phyloP scores from a whole-genome alignment of 2,329 filamentous ascomycete species.

The Parastagonospora avenae region DNA sequence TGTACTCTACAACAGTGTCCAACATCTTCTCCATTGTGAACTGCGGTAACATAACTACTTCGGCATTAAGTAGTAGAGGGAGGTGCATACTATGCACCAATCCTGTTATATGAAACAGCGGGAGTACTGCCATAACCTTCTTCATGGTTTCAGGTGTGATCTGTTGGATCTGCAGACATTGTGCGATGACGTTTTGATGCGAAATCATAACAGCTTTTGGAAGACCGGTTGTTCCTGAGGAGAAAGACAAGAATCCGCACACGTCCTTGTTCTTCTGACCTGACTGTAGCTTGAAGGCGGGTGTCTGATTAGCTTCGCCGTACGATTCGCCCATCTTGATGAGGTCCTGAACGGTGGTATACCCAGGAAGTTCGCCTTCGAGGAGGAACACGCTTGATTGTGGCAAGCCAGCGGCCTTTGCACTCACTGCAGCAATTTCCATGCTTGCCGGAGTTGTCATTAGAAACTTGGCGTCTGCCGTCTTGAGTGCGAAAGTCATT shows the following conservation, averaged over 20 bases:
- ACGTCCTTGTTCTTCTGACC: conserved; percentile 63
- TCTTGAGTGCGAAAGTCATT: conserved; percentile 68
- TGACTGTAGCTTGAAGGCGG: conserved; percentile 55
- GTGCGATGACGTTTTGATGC: conserved; percentile 52
- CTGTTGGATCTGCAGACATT: conserved; percentile 62
- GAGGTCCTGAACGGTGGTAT: conserved; percentile 55
- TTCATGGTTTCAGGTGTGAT: conserved; percentile 50
- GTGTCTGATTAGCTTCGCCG: conserved; percentile 52
- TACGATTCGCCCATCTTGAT: conserved; percentile 51
- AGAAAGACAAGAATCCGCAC: conserved; percentile 55
- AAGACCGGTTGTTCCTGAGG: conserved; percentile 44
- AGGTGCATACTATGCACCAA: conserved; percentile 60
- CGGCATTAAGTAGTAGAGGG: conserved; percentile 66
- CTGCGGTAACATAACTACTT: conserved; percentile 67
- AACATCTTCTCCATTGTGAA: conserved; percentile 65
- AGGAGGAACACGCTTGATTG: conserved; percentile 61
- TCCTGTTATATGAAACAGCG: conserved; percentile 44
- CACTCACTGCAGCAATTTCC: conserved; percentile 60
- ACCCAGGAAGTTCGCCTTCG: conserved; percentile 59
- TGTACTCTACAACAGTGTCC: conserved; percentile 51
- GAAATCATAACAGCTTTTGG: conserved; percentile 46
- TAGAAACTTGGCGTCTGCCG: conserved; percentile 61
- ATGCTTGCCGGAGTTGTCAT: conserved; percentile 62
- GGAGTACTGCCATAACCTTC: conserved; percentile 41
- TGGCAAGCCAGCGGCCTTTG: conserved; percentile 59